These are phyloP conservation scores for Balamuthia mandrillaris DNA, from an alignment of 208 protist species.

Conservation along the genomic window DNA sequence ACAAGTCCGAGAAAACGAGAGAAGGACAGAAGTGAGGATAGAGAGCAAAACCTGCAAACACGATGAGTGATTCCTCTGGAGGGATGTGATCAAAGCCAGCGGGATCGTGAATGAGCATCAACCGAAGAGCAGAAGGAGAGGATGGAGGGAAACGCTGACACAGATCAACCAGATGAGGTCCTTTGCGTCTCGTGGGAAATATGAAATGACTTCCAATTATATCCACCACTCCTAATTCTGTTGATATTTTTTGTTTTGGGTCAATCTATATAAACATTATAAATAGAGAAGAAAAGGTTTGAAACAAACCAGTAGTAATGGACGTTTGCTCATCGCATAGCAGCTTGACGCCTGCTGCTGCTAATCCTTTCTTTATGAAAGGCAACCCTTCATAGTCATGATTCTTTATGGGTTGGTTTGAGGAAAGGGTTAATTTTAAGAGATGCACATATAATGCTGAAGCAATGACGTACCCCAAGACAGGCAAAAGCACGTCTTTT, in stretches of 20 bases:
- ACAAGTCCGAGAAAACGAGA: too few species aligned
- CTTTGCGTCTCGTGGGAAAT: not conserved
- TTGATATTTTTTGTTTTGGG: not conserved
- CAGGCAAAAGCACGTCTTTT: not conserved
- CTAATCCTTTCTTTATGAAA: not conserved
- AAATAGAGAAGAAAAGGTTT: not conserved
- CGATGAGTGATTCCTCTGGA: constrained; percentile 2
- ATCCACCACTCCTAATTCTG: not conserved
- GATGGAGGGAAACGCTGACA: constrained; percentile 2
- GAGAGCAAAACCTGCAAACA: not conserved
- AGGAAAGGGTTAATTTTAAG: not conserved
- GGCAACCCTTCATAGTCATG: constrained; percentile 12
- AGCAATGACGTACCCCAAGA: not conserved
- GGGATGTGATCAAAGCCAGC: not conserved
- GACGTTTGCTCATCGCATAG: not conserved
- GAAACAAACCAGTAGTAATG: not conserved
- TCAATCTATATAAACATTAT: not conserved
- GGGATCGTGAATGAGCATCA: constrained; percentile 16
- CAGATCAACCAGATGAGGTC: not conserved
- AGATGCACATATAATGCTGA: not conserved
- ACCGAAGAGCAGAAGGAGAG: not conserved
- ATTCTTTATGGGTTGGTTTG: not conserved
- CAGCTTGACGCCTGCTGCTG: not conserved
- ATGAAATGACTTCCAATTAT: constrained; percentile 4
- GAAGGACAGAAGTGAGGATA: not conserved